These are phyloP conservation scores for Gossypium schwendimanii DNA, from an alignment of 441 rosid species.

Conservation along the genomic window DNA sequence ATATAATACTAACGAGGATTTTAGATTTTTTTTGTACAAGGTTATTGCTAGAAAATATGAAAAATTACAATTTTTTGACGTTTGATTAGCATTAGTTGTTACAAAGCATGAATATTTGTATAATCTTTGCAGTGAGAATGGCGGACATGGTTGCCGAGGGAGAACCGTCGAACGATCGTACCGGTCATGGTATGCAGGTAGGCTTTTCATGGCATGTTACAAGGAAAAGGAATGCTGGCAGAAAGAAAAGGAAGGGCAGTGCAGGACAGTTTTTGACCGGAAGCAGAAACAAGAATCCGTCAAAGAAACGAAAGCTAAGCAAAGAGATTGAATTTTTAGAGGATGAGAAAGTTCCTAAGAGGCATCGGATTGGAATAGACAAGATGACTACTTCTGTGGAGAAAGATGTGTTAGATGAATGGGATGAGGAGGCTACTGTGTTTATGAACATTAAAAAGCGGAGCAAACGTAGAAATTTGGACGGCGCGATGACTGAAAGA, in stretches of 20 bases:
- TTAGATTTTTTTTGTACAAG: background rate
- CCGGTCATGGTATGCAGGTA: constrained; percentile 7
- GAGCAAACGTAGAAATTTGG: constrained; percentile 11
- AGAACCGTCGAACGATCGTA: constrained; percentile 11
- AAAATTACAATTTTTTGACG: background rate
- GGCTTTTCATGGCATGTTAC: background rate
- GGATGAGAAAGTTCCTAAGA: constrained; percentile 18
- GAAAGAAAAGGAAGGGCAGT: constrained; percentile 2
- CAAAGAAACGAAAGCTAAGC: constrained; percentile 15
- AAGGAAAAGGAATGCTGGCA: constrained; percentile 16
- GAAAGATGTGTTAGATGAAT: constrained; percentile 14
- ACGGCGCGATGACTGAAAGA: background rate
- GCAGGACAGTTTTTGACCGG: background rate
- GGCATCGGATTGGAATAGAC: constrained; percentile 12
- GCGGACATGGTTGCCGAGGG: constrained; percentile 27
- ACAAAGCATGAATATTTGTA: background rate
- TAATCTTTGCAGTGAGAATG: constrained; percentile 33
- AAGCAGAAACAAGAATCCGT: constrained; percentile 10
- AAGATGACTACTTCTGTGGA: constrained; percentile 8
- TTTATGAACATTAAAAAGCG: constrained; percentile 21
- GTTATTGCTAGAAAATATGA: background rate
- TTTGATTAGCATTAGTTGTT: background rate
- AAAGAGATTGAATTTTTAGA: constrained; percentile 7
- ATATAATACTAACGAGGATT: background rate
- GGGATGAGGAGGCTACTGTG: constrained; percentile 23